Evolutionary conservation across 257 asterid genomes (phyloP).

Genomic region (Euphrasia confusa): DNA sequence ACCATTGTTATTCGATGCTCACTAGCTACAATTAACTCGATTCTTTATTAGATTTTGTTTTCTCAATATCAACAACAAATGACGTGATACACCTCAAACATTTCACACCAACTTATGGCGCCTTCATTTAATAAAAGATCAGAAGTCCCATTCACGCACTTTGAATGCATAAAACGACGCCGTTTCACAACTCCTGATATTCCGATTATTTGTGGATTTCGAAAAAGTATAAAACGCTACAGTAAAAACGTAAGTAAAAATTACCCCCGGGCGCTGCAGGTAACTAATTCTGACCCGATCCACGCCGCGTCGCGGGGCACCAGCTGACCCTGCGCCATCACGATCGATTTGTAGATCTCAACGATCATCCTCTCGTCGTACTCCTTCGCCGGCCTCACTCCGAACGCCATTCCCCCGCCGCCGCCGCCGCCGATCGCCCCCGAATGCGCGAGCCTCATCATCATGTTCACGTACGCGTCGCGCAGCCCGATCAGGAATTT

Average conservation of each 20-base stretch:
- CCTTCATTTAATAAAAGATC: not conserved
- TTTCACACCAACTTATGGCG: not conserved
- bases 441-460: constrained; percentile 49
- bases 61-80: too few species aligned
- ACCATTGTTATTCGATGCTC: too few species aligned
- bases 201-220: not conserved
- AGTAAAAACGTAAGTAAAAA: not conserved
- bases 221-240: constrained; percentile 1
- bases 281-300: constrained; percentile 38
- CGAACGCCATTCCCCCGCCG: constrained; percentile 38
- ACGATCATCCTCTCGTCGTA: constrained; percentile 57
- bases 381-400: constrained; percentile 43
- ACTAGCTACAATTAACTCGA: too few species aligned
- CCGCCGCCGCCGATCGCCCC: constrained; percentile 30
- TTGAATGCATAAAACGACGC: too few species aligned
- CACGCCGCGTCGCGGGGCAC: constrained; percentile 50
- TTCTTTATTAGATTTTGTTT: too few species aligned
- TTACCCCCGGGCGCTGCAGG: constrained; percentile 31
- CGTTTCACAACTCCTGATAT: too few species aligned
- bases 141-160: too few species aligned
- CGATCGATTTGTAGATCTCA: constrained; percentile 54
- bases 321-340: constrained; percentile 45
- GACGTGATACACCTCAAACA: too few species aligned
- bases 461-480: constrained; percentile 55
- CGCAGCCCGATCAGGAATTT: constrained; percentile 45